Conservation (phyloP, 2,329 filamentous ascomycete species). For the Colletotrichum falcatum region DNA sequence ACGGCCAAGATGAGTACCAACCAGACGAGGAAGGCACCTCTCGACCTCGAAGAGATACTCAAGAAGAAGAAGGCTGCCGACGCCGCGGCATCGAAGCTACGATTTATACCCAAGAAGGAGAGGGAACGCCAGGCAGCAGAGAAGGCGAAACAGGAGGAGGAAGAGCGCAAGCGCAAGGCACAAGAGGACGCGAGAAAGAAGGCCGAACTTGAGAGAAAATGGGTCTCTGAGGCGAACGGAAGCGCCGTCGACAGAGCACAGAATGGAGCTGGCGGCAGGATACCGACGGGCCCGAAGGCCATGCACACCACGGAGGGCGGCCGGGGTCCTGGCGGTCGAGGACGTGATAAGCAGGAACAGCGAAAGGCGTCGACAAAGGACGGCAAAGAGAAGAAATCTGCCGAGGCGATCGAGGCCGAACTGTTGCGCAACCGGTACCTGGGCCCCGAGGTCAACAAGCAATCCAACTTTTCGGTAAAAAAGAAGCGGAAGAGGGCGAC, state of each 20-base stretch:
- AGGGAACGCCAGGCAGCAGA: slow-evolving; percentile 84
- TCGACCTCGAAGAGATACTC: slow-evolving; percentile 88
- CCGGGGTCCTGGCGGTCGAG: slow-evolving; percentile 52
- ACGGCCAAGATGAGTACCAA: slow-evolving; percentile 19
- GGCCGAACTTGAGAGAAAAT: slow-evolving; percentile 69
- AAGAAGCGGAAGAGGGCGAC: slow-evolving; percentile 95
- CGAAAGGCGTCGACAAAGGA: slow-evolving; percentile 61
- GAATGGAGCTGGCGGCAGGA: slow-evolving; percentile 63
- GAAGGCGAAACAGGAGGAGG: slow-evolving; percentile 77
- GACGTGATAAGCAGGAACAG: slow-evolving; percentile 58
- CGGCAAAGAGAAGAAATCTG: slow-evolving; percentile 53
- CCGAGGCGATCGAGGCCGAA: slow-evolving; percentile 77
- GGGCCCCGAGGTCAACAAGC: slow-evolving; percentile 86
- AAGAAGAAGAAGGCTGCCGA: slow-evolving; percentile 88
- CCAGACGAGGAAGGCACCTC: slow-evolving; percentile 56
- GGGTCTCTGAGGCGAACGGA: slow-evolving; percentile 48
- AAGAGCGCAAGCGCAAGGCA: slow-evolving; percentile 63
- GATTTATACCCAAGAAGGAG: slow-evolving; percentile 86
- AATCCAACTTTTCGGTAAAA: slow-evolving; percentile 89
- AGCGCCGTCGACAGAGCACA: slow-evolving; percentile 45
- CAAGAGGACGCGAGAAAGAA: slow-evolving; percentile 76
- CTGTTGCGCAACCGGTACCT: slow-evolving; percentile 87
- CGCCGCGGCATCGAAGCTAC: slow-evolving; percentile 86
- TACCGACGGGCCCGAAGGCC: slow-evolving; percentile 35
- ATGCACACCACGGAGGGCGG: slow-evolving; percentile 46